Conservation (phyloP, 2,329 filamentous ascomycete genomes). For the Arthrobotrys sinensis region DNA sequence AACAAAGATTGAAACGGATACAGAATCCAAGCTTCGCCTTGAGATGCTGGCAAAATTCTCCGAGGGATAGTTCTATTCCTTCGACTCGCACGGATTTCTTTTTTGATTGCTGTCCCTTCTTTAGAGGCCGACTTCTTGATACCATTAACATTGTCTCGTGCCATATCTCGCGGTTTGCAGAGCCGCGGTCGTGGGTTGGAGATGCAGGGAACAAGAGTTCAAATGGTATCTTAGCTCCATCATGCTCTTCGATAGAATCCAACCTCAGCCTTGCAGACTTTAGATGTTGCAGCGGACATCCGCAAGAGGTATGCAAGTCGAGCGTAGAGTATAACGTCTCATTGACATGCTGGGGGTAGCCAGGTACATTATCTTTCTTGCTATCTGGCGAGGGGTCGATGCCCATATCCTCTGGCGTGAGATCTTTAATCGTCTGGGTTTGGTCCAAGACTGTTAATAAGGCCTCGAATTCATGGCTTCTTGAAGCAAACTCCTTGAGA, state of each 20-base stretch:
- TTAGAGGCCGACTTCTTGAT: slow-evolving; percentile 17
- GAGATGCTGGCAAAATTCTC: slow-evolving; percentile 52
- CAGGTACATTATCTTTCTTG: slow-evolving; percentile 48
- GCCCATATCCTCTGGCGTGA: slow-evolving; percentile 53
- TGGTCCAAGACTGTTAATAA: slow-evolving; percentile 39
- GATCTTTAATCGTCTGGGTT: slow-evolving; percentile 33
- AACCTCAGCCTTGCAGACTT: slow-evolving; percentile 40
- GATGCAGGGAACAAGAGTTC: slow-evolving; percentile 49
- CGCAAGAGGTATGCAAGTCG: slow-evolving; percentile 48
- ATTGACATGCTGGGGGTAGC: slow-evolving; percentile 48
- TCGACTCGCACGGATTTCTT: neutral
- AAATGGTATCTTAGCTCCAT: slow-evolving; percentile 37
- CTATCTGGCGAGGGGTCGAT: slow-evolving; percentile 9
- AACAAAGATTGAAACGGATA: slow-evolving; percentile 38
- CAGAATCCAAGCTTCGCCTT: slow-evolving; percentile 36
- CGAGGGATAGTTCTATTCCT: slow-evolving; percentile 24
- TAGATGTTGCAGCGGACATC: slow-evolving; percentile 33
- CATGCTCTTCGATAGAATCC: slow-evolving; percentile 40
- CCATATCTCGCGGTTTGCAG: slow-evolving; percentile 21
- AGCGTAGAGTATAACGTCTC: slow-evolving; percentile 34
- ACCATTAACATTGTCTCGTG: slow-evolving; percentile 57
- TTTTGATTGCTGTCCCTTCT: slow-evolving; percentile 3
- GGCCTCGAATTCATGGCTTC: slow-evolving; percentile 32
- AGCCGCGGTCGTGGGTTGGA: slow-evolving; percentile 4
- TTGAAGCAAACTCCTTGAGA: slow-evolving; percentile 29